These are phyloP conservation scores for Trichoderma sp. DNA, from an alignment of 2,329 filamentous ascomycete genomes.

Conservation along the genomic window DNA sequence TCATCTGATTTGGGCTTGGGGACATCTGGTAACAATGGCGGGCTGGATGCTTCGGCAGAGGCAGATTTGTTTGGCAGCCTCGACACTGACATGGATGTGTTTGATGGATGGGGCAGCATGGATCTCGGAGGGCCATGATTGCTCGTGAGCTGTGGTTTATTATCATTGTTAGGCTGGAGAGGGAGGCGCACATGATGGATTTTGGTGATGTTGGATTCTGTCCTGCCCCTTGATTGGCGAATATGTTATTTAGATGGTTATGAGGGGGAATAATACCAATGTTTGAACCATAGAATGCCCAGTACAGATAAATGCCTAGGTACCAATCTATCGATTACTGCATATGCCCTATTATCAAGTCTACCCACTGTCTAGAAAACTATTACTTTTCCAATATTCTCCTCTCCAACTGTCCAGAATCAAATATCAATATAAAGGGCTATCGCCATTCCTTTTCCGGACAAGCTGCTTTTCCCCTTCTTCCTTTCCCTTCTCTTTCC, in stretches of 20 bases:
- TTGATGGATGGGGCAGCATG: constrained; percentile 35
- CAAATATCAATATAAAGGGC: neutral
- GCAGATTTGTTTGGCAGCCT: constrained; percentile 40
- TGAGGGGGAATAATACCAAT: neutral
- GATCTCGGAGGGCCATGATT: constrained; percentile 1
- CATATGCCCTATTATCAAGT: neutral
- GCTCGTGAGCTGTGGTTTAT: neutral
- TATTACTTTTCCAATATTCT: neutral
- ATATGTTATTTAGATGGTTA: neutral
- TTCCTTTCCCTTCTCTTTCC: neutral
- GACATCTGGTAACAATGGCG: constrained; percentile 33
- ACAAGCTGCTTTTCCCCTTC: neutral
- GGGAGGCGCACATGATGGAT: neutral
- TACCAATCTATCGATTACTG: neutral
- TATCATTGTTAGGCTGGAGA: neutral
- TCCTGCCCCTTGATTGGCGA: neutral
- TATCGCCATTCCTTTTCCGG: neutral
- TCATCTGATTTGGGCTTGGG: constrained; percentile 39
- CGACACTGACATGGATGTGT: constrained; percentile 45
- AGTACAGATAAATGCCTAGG: neutral
- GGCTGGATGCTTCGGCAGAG: constrained; percentile 34
- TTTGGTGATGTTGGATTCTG: neutral
- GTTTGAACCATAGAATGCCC: neutral
- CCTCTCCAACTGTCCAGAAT: neutral
- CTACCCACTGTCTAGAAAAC: neutral